Base-by-base conservation (phyloP, 2,329 filamentous ascomycete genomes). In the Ophiostoma fasciatum region DNA sequence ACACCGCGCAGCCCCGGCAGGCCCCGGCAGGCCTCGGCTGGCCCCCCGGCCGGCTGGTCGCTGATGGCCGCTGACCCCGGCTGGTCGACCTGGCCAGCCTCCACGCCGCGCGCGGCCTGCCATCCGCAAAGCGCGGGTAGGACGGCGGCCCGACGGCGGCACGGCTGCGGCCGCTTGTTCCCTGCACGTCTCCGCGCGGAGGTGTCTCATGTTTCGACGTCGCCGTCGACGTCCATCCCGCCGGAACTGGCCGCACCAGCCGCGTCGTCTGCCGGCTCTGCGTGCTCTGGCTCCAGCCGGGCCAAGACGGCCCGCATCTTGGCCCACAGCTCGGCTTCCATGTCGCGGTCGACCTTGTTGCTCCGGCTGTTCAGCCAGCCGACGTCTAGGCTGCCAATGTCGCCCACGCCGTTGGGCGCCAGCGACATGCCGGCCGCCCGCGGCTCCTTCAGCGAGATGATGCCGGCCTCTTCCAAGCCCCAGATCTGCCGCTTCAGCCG, bases 311-410 rank as follows among this genome's bases (percentile, higher is more conserved):
- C 57, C 46, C 63, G 69, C 28, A 72, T 68, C 45, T 70, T 67
- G 23, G 63, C 66, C 74, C 88, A 79, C 30, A 93, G 60, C 58
- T 94, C 83, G 2, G 72, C 71, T 51, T 92, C 84, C 66, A 88
- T 90, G 44, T 83, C 79, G 48, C 77, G 72, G 38, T 82, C 82
- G 17, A 92, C 81, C 43, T 78, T 78, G 44, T 82, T 79, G 42
- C 82, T 83, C 39, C 83, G 71, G 49, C 82, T 87, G 52, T 94
- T 96, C 48, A 96, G 58, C 73, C 82, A 88, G 22, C 87, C 87
- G 12, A 92, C 78, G 51, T 94, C 87, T 36, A 94, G 63, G 20
- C 60, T 61, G 9, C 69, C 71, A 23, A 74, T 68, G 47, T 63
- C 64, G 17, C 64, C 71, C 38, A 63, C 57, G 27, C 66, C 71